Percentiles rank a stretch among this genome's conserved stretches.
Conservation (phyloP, 2,329 filamentous ascomycete genomes). For the Clonostachys rosea region DNA sequence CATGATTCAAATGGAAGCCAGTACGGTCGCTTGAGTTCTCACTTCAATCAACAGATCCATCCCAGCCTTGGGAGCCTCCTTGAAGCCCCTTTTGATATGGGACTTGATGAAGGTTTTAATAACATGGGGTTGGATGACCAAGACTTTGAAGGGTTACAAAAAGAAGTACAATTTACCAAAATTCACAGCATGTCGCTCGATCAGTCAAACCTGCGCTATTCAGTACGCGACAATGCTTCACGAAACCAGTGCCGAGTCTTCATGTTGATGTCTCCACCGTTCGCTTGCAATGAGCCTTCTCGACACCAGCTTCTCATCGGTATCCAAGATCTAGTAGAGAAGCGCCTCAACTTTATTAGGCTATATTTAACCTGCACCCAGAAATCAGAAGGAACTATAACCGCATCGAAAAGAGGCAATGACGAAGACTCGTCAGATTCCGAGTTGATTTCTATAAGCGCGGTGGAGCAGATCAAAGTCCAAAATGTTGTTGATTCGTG, state of each 20-base stretch:
- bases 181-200: conserved; percentile 64
- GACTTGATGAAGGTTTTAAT: conserved; percentile 68
- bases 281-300: conserved; percentile 46
- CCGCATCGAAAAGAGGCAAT: conserved; percentile 6
- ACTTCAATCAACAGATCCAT: conserved; percentile 38
- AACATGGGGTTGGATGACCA: conserved; percentile 70
- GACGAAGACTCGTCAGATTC: background rate
- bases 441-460: conserved; percentile 10
- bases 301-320: conserved; percentile 59
- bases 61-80: conserved; percentile 57
- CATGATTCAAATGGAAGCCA: conserved; percentile 63
- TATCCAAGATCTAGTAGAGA: conserved; percentile 65
- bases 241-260: conserved; percentile 59
- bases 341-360: conserved; percentile 62
- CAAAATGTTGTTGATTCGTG: conserved; percentile 70
- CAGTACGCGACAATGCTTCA: conserved; percentile 46
- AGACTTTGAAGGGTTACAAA: conserved; percentile 65
- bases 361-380: conserved; percentile 47
- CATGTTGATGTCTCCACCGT: conserved; percentile 57
- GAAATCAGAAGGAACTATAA: conserved; percentile 15
- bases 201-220: conserved; percentile 56
- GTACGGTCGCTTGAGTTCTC: conserved; percentile 30
- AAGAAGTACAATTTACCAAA: conserved; percentile 68
- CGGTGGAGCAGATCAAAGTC: conserved; percentile 47
- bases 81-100: conserved; percentile 63